Percentiles rank a stretch among this genome's conserved stretches.
These are phyloP conservation scores for Talaromyces pinophilus DNA, from an alignment of 2,329 filamentous ascomycete species.

Conservation along the genomic window DNA sequence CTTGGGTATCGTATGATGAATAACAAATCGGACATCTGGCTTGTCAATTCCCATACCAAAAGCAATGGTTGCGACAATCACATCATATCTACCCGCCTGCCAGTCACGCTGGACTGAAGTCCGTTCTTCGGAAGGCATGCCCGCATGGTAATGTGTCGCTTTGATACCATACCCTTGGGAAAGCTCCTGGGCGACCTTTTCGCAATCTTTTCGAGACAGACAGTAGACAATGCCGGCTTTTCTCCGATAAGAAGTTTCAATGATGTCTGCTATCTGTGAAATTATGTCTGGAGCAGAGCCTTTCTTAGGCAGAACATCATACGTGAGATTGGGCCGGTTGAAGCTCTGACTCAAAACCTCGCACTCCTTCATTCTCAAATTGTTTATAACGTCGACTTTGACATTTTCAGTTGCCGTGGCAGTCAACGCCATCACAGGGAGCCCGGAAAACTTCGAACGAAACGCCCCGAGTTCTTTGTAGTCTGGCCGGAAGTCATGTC, in stretches of 20 bases:
- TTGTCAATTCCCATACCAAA: constrained; percentile 99
- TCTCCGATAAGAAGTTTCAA: constrained; percentile 67
- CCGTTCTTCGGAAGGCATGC: constrained; percentile 68
- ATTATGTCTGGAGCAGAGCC: constrained; percentile 57
- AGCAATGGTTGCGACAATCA: constrained; percentile 96
- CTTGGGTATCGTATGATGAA: constrained; percentile 90
- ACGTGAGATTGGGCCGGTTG: constrained; percentile 91
- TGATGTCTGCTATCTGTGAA: constrained; percentile 57
- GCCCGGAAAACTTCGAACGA: constrained; percentile 68
- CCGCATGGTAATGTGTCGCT: constrained; percentile 84
- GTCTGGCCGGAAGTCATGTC: constrained; percentile 94
- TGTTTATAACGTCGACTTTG: constrained; percentile 86
- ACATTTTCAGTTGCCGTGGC: constrained; percentile 94
- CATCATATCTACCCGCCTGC: constrained; percentile 77
- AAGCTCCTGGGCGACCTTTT: constrained; percentile 74
- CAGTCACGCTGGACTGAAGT: constrained; percentile 72
- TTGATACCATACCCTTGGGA: constrained; percentile 62
- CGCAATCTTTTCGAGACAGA: constrained; percentile 78
- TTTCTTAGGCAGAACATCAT: constrained; percentile 75
- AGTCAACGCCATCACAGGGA: constrained; percentile 92
- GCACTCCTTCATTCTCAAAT: constrained; percentile 78
- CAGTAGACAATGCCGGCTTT: constrained; percentile 93
- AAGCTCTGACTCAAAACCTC: constrained; percentile 88
- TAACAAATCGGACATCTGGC: constrained; percentile 91
- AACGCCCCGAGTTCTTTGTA: constrained; percentile 84